Conservation (phyloP, 345 rosid species). For the Ceriops tagal region DNA sequence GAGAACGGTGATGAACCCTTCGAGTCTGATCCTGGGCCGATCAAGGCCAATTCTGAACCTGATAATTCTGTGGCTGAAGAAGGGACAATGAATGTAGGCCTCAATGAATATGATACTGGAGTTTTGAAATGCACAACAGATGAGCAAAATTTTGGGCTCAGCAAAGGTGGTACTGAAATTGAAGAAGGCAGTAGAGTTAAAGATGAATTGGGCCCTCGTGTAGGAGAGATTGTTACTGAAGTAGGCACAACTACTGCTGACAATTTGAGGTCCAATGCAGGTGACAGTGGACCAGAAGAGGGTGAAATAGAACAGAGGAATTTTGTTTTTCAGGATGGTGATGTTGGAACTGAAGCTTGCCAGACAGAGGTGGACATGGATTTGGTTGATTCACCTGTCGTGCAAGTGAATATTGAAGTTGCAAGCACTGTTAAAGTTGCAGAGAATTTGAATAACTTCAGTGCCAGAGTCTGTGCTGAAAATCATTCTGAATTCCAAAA, state of each 20-base stretch:
- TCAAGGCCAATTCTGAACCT: conserved; percentile 31
- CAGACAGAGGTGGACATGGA: conserved; percentile 33
- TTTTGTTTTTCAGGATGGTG: conserved; percentile 1
- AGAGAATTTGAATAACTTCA: conserved; percentile 26
- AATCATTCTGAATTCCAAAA: conserved; percentile 27
- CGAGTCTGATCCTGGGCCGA: conserved; percentile 31
- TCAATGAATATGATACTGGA: background rate
- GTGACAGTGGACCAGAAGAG: conserved; percentile 28
- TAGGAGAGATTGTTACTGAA: conserved; percentile 27
- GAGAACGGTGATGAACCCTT: conserved; percentile 33
- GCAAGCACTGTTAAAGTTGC: conserved; percentile 37
- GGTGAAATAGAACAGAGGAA: background rate
- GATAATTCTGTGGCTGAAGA: conserved; percentile 22
- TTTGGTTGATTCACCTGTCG: conserved; percentile 36
- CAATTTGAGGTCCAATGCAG: conserved; percentile 37
- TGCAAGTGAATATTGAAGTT: conserved; percentile 36
- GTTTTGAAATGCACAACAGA: background rate
- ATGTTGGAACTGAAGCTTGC: conserved; percentile 23
- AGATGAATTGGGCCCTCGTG: conserved; percentile 38
- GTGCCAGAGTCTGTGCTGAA: conserved; percentile 22
- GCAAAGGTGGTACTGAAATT: conserved; percentile 8
- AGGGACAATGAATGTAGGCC: background rate
- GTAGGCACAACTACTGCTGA: conserved; percentile 29
- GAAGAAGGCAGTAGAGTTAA: conserved; percentile 22
- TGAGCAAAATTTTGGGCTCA: background rate